Percentiles rank a stretch among this genome's conserved stretches.
Conservation (phyloP, 148 eudicot species). For the Agrostemma githago region DNA sequence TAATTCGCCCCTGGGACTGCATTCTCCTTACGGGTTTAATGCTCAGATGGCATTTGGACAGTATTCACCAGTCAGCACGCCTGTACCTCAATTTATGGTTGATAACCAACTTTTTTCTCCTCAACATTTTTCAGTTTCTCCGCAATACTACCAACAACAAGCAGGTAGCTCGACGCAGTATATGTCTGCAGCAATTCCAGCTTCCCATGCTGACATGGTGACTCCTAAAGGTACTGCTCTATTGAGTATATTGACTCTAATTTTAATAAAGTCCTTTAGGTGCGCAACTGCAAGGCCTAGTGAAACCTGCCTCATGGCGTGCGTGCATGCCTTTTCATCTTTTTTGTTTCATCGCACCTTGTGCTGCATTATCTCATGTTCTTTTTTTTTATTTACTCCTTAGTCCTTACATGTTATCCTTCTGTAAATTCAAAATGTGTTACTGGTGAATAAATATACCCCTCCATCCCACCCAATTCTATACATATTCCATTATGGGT, state of each 20-base stretch:
- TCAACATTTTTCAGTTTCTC: constrained; percentile 76
- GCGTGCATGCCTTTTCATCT: too few species aligned
- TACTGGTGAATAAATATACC: too few species aligned
- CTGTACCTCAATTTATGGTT: constrained; percentile 75
- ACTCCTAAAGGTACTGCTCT: constrained; percentile 45
- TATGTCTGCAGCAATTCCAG: constrained; percentile 54
- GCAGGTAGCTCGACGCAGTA: constrained; percentile 67
- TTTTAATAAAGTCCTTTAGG: too few species aligned
- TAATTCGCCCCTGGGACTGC: constrained; percentile 63
- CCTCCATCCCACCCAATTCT: too few species aligned
- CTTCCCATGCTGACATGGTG: constrained; percentile 63
- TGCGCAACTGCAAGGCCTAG: too few species aligned
- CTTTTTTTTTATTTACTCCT: too few species aligned
- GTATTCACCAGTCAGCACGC: constrained; percentile 76
- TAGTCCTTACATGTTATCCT: too few species aligned
- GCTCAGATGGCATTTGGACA: constrained; percentile 88
- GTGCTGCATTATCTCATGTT: too few species aligned
- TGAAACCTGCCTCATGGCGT: too few species aligned
- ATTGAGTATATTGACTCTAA: not conserved
- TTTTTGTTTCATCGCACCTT: too few species aligned
- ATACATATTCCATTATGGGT: too few species aligned
- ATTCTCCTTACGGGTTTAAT: constrained; percentile 73
- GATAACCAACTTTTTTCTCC: constrained; percentile 83
- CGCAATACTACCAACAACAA: constrained; percentile 65
- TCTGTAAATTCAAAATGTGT: too few species aligned